Base-by-base conservation (phyloP, 495 filamentous ascomycete genomes). In the Talaromyces trachyspermus region DNA sequence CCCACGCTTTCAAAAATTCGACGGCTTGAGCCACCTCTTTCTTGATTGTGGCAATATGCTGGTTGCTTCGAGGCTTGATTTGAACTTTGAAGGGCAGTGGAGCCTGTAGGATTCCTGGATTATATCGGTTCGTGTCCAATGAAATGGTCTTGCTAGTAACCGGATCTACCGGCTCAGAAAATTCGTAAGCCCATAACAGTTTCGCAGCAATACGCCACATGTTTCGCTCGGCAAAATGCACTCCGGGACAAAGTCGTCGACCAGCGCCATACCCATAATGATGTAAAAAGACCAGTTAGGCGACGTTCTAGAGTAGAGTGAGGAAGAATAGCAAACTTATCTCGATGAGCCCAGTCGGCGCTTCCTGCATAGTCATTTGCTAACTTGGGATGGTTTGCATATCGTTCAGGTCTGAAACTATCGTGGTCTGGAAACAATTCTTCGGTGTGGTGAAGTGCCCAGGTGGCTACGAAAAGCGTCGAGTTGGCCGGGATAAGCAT, bases 381-480 rank as follows among this genome's bases (percentile, higher is more conserved):
- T 2, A 44, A 11, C 8, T 35, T 12, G 7, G 56, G 17, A 2
- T 50, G 45, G 3, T 27, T 35, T n/a, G 43, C 27, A 54, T 66
- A 83, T 6, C 71, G 76, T 22, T 73, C 68, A 1, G 79, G 78
- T 8, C 64, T 64, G 62, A 70, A 83, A 47, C 51, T 61, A 17
- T 75, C 70, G 4, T 76, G 76, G 33, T 75, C 72, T 5, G 76
- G 70, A 50, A 59, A 56, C 15, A 57, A 49, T 4, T 48, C 44
- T 4, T 29, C 37, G 36, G 68, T 56, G 10, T 57, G 54, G 37
- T 67, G 62, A 26, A 70, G 25, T 3, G 51, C 59, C 56, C 61
- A 69, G 4, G 36, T 35, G 40, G 64, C 64, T 40, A 69, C 19
- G 14, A 68, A 35, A 26, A 70, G 44, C 2, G 54, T 62, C 6